Base-by-base conservation (phyloP, 495 filamentous ascomycete genomes). In the Aspergillus campestris region DNA sequence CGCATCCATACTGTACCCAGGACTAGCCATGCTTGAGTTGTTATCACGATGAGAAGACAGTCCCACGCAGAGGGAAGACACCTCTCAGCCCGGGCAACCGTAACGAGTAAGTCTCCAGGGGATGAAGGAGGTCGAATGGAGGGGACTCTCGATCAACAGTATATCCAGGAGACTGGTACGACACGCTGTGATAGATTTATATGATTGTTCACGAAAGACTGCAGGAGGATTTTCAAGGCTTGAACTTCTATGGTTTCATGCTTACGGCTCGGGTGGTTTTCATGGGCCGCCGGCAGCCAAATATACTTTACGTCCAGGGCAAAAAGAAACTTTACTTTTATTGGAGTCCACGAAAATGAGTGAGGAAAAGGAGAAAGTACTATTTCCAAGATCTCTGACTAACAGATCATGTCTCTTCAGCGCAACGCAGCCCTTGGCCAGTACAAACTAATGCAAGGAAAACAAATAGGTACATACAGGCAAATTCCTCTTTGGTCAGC, bases 381-480 rank as follows among this genome's bases (percentile, higher is more conserved):
- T 42, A 35, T 13, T 38, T 36, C 38, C 32, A 29, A 41, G 24
- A 49, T 31, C 36, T 38, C 35, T 8, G 35, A 40, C 30, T 36
- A 48, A 39, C 31, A 31, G 41, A 14, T 34, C 35, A 38, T 56
- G 47, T 46, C 49, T 50, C 34, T 41, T 31, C 39, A 30, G 33
- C 40, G 30, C 31, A 27, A 38, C 49, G 24, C 44, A 41, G 44
- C 34, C 44, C 40, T 49, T 59, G 52, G 56, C 52, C 46, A 48
- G 34, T 43, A 47, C 53, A 52, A 33, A 34, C 52, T 59, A 55
- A 59, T 56, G 56, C 52, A 59, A 51, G 52, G 52, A 56, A 53
- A 56, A 49, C 56, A 51, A 51, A 59, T 55, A 55, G 52, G 33
- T 49, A 53, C 52, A 52, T 47, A 43, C 37, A 15, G 18, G 28